Conservation (phyloP, 2,329 filamentous ascomycete genomes). For the Penicillium janthinellum region DNA sequence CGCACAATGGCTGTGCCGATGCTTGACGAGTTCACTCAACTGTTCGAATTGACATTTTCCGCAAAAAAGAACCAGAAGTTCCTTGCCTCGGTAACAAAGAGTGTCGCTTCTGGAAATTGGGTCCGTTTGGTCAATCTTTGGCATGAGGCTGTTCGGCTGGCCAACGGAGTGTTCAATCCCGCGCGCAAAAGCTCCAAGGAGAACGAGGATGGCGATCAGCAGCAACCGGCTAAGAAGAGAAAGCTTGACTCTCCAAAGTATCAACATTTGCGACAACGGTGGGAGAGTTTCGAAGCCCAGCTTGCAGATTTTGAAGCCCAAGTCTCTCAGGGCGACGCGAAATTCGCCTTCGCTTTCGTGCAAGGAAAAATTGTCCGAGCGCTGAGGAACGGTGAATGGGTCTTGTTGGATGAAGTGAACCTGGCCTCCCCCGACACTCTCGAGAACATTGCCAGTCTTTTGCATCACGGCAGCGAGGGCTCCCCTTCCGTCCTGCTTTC, state of each 20-base stretch:
- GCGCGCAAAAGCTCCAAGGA: conserved; percentile 42
- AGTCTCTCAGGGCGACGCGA: conserved; percentile 68
- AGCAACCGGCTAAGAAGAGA: conserved; percentile 73
- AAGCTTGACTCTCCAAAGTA: conserved; percentile 59
- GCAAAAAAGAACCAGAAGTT: conserved; percentile 85
- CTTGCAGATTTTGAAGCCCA: conserved; percentile 80
- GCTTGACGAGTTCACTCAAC: conserved; percentile 88
- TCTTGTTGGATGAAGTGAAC: conserved; percentile 96
- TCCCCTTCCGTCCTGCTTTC: conserved; percentile 83
- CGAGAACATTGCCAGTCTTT: conserved; percentile 86
- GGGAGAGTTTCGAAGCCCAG: conserved; percentile 76
- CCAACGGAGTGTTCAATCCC: conserved; percentile 67
- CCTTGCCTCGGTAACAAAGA: conserved; percentile 76
- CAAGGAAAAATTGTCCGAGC: conserved; percentile 96
- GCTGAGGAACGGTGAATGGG: conserved; percentile 94
- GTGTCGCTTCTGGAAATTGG: conserved; percentile 82
- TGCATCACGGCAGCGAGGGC: conserved; percentile 70
- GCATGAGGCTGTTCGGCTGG: conserved; percentile 87
- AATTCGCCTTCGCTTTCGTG: conserved; percentile 91
- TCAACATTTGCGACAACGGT: conserved; percentile 65
- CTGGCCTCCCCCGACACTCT: conserved; percentile 91
- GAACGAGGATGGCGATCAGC: conserved; percentile 50
- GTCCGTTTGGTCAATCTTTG: conserved; percentile 80
- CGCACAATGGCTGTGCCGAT: conserved; percentile 84
- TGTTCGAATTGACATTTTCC: conserved; percentile 88